Evolutionary conservation across 2,329 filamentous ascomycete genomes (phyloP), one percentile per base, ranked within the genome.

Genomic region (Pseudogymnoascus verrucosus): DNA sequence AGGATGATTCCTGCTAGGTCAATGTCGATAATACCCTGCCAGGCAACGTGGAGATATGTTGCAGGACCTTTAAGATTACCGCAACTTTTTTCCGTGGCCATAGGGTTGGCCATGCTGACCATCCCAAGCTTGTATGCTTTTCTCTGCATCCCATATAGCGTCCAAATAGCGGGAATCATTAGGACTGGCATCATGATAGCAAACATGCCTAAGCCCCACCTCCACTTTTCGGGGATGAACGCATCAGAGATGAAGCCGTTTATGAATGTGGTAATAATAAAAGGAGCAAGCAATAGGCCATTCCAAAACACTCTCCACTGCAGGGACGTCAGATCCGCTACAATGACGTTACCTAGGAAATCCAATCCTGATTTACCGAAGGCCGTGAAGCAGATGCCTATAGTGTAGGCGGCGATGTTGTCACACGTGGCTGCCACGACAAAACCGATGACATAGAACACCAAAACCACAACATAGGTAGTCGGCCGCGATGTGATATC

Each of bases 221-320:
- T 63, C 69, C 69, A 71, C 44, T 77, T 67, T 23, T 76, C 74
- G 14, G 44, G 44, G 4, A 72, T 66, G 40, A 78, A 76, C 16
- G 66, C 74, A 5, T 78, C 73, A 3, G 72, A 72, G 16, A 80
- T 79, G 68, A 77, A 77, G 1, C 76, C 77, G 26, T 76, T 77
- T 16, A 51, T 16, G 44, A 51, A 51, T 16, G 44, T 51, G 23
- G 44, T 51, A 23, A 51, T 28, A 26, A 51, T 7, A 14, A 51
- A 51, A 14, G 44, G 44, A 7, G 12, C 21, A 14, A 51, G 14
- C 1, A 51, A 7, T 1, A 51, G 23, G 14, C 44, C 14, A 28
- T 51, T 51, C 44, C 44, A 51, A 28, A 51, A 51, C 23, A 51
- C 44, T 26, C 44, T 51, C 44, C 44, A 51, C 23, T 51, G 44